Percentiles rank a stretch among this genome's conserved stretches.
phyloP scores from a whole-genome alignment of 1,284 basidiomycete species.

The Tilletia caries region DNA sequence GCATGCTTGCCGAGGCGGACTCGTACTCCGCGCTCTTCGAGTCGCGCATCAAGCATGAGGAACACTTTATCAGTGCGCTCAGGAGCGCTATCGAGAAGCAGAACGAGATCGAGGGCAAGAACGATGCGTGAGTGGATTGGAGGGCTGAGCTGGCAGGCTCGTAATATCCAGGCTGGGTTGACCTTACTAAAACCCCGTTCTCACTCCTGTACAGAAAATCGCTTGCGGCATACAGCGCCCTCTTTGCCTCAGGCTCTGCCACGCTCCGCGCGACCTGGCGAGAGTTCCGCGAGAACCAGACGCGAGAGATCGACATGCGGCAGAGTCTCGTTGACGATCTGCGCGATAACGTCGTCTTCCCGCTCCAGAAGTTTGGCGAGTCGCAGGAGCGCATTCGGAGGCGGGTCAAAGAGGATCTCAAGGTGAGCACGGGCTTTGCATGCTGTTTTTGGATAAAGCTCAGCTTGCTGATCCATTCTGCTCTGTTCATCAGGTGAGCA shows the following conservation, averaged over 20 bases:
- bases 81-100: conserved; percentile 33
- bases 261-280: conserved; percentile 32
- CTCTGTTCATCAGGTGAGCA: conserved; percentile 21
- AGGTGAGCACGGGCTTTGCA: conserved; percentile 6
- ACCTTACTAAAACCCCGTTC: not conserved
- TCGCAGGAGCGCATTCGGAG: conserved; percentile 21
- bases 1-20: conserved; percentile 40
- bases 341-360: conserved; percentile 33
- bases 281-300: conserved; percentile 37
- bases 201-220: not conserved
- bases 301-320: conserved; percentile 41
- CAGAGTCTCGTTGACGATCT: conserved; percentile 35
- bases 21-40: conserved; percentile 43
- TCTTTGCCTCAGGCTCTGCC: not conserved
- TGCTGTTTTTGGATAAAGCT: not conserved
- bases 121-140: conserved; percentile 33
- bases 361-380: conserved; percentile 44
- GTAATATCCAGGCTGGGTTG: conserved; percentile 15
- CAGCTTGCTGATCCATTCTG: not conserved
- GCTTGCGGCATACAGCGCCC: not conserved
- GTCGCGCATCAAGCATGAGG: conserved; percentile 43
- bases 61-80: conserved; percentile 41
- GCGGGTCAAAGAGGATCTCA: conserved; percentile 18
- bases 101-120: conserved; percentile 42
- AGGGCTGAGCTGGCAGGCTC: too few species aligned